A percentile compares a stretch with the other conserved stretches of the same genome.
Conservation (phyloP, 495 filamentous ascomycete species). For the Lasiosphaeria ovina region DNA sequence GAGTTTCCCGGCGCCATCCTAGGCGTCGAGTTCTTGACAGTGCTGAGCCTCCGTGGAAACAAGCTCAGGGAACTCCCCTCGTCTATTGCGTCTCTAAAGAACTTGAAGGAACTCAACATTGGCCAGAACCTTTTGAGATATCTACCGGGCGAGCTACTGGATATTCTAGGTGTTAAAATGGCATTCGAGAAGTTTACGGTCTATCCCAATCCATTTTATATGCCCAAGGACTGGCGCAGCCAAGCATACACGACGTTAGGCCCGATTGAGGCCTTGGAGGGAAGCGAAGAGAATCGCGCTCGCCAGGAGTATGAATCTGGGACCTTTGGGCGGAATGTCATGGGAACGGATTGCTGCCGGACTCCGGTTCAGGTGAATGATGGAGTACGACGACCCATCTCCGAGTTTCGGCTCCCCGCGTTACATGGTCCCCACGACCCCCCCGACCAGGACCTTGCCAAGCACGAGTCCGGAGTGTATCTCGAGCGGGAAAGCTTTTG, state of each 20-base stretch:
- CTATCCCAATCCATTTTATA: slow-evolving; percentile 50
- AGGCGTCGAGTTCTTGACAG: slow-evolving; percentile 56
- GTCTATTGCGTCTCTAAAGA: slow-evolving; percentile 59
- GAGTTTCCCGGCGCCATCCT: slow-evolving; percentile 52
- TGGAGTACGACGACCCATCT: slow-evolving; percentile 6
- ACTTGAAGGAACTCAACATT: slow-evolving; percentile 67
- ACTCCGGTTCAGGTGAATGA: slow-evolving; percentile 27
- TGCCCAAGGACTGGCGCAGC: slow-evolving; percentile 21
- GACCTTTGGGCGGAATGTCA: slow-evolving; percentile 7
- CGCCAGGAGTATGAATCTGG: slow-evolving; percentile 14
- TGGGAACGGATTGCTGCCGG: slow-evolving; percentile 23
- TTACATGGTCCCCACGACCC: too few species aligned
- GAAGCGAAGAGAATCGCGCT: too few species aligned
- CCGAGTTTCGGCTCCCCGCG: slow-evolving; percentile 20
- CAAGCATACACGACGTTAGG: background rate
- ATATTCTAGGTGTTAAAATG: slow-evolving; percentile 45
- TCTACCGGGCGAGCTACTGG: slow-evolving; percentile 70
- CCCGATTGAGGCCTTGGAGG: too few species aligned
- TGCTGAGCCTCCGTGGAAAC: slow-evolving; percentile 73
- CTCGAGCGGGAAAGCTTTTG: slow-evolving; percentile 25
- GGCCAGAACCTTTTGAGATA: slow-evolving; percentile 64
- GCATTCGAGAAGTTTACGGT: slow-evolving; percentile 36
- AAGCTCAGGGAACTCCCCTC: slow-evolving; percentile 62
- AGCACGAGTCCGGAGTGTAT: background rate
- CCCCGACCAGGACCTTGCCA: background rate